A percentile compares a stretch with the other conserved stretches of the same genome.
phyloP scores from a whole-genome alignment of 352 stramenopile genomes.

The Phytophthora fragariae region DNA sequence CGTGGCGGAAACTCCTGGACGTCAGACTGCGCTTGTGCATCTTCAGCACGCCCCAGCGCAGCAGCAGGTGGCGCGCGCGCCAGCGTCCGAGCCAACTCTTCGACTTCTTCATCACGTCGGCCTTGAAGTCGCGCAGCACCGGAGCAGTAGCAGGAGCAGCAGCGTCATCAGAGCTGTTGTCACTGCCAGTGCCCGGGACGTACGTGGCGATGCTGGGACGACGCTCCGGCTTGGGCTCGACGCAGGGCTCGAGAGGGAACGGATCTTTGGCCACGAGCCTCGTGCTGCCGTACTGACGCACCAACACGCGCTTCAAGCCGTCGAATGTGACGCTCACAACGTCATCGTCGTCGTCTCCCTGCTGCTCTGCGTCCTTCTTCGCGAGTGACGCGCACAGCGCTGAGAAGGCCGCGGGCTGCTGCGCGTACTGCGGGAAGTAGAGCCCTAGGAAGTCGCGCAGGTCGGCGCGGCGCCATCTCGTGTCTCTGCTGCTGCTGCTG shows the following conservation, averaged over 20 bases:
- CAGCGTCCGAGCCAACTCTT: constrained; percentile 73
- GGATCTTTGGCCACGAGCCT: constrained; percentile 50
- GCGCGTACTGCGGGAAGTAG: constrained; percentile 51
- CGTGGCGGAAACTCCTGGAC: constrained; percentile 41
- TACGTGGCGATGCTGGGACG: constrained; percentile 24
- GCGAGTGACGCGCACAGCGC: constrained; percentile 33
- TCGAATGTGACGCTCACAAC: constrained; percentile 42
- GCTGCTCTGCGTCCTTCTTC: constrained; percentile 1
- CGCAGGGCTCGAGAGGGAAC: constrained; percentile 42
- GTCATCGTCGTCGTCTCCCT: constrained; percentile 2
- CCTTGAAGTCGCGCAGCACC: constrained; percentile 52
- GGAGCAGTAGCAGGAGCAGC: constrained; percentile 6
- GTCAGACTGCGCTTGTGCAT: constrained; percentile 52
- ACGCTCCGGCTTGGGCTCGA: constrained; percentile 28
- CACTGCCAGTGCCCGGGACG: constrained; percentile 17
- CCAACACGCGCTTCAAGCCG: constrained; percentile 48
- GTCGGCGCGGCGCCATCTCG: constrained; percentile 33
- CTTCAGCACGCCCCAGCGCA: constrained; percentile 66
- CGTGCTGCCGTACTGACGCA: constrained; percentile 40
- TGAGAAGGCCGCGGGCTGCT: constrained; percentile 34
- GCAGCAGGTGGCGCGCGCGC: constrained; percentile 51
- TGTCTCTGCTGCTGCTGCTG: constrained; percentile 8
- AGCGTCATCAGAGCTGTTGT: constrained; percentile 17
- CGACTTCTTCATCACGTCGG: constrained; percentile 71
- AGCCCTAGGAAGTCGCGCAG: constrained; percentile 42